A percentile compares a stretch with the other conserved stretches of the same genome.
These are phyloP conservation scores for Colletotrichum scovillei DNA, from an alignment of 2,329 filamentous ascomycete genomes.

Conservation along the genomic window DNA sequence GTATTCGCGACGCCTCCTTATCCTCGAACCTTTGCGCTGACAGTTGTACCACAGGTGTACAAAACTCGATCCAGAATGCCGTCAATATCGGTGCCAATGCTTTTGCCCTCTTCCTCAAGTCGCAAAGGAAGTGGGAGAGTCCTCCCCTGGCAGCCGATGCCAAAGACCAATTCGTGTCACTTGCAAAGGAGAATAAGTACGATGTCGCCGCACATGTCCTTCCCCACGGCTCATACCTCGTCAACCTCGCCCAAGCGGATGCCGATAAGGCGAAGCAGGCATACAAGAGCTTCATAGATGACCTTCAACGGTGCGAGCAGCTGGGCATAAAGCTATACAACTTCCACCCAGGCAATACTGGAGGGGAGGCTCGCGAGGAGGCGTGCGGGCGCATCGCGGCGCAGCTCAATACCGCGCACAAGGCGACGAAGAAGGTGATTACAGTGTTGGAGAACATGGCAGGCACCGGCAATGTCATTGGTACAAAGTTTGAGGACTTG, in stretches of 20 bases:
- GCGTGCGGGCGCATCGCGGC: constrained; percentile 84
- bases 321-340: constrained; percentile 95
- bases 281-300: constrained; percentile 87
- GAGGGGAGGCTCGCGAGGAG: constrained; percentile 72
- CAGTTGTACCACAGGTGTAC: constrained; percentile 71
- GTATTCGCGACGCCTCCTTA: constrained; percentile 36
- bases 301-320: constrained; percentile 84
- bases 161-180: constrained; percentile 74
- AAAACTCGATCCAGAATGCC: constrained; percentile 86
- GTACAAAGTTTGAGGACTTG: constrained; percentile 86
- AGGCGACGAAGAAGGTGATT: constrained; percentile 79
- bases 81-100: constrained; percentile 88
- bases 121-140: constrained; percentile 93
- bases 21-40: constrained; percentile 2
- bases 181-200: constrained; percentile 77
- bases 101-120: constrained; percentile 95
- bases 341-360: constrained; percentile 92
- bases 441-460: constrained; percentile 98
- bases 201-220: constrained; percentile 79
- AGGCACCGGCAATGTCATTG: constrained; percentile 87
- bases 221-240: constrained; percentile 95
- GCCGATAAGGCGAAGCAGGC: constrained; percentile 84
- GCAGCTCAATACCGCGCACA: constrained; percentile 85
- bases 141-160: constrained; percentile 79
- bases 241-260: constrained; percentile 92